Conservation (phyloP, 768 basidiomycete species). For the Ramaria rubella region DNA sequence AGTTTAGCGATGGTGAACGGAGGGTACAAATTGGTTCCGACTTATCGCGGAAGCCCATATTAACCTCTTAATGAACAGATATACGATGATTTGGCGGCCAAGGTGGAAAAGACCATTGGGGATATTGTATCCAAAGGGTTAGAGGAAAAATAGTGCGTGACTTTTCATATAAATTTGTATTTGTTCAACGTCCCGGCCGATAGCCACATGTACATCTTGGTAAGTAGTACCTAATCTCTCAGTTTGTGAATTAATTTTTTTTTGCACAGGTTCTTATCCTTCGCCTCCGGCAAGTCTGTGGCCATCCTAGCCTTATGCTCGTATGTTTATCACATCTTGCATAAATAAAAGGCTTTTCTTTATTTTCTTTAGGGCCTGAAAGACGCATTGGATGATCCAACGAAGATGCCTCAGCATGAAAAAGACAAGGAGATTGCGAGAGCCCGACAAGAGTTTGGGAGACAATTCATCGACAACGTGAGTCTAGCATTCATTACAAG, state of each 20-base stretch:
- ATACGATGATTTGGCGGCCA: slow-evolving; percentile 7
- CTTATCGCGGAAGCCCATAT: neutral
- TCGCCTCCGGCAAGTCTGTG: slow-evolving; percentile 66
- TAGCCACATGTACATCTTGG: slow-evolving; percentile 45
- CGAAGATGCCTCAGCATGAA: slow-evolving; percentile 3
- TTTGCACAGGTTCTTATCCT: slow-evolving; percentile 57
- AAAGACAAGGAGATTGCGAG: slow-evolving; percentile 5
- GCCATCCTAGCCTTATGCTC: slow-evolving; percentile 65
- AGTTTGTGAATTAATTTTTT: neutral
- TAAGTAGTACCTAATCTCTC: slow-evolving; percentile 17
- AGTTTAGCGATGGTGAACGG: slow-evolving; percentile 62
- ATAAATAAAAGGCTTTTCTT: neutral
- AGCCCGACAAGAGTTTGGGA: slow-evolving; percentile 4
- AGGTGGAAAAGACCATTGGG: neutral
- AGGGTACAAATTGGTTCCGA: slow-evolving; percentile 33
- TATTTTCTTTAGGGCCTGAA: neutral
- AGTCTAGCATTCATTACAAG: neutral
- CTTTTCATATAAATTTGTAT: neutral
- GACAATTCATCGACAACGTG: slow-evolving; percentile 5
- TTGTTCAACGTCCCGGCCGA: neutral
- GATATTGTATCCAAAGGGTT: slow-evolving; percentile 1
- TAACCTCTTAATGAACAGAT: neutral
- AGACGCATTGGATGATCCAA: slow-evolving; percentile 4
- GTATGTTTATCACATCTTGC: slow-evolving; percentile 29
- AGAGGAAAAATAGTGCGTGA: slow-evolving; percentile 49